These are phyloP conservation scores for Coelastrella sp. DNA, from an alignment of 139 green algal genomes.

Conservation along the genomic window DNA sequence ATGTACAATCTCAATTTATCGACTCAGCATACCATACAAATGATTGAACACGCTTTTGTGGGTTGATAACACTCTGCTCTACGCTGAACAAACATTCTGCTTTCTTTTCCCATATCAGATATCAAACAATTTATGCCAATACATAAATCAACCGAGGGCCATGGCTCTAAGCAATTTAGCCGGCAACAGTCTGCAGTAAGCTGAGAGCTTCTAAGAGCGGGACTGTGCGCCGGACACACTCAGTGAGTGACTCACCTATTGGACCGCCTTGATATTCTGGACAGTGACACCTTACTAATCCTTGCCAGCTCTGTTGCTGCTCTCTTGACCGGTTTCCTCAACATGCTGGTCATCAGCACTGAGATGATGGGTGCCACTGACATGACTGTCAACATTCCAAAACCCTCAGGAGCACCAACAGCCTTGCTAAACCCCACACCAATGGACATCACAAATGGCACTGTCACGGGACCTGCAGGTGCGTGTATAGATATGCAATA, in stretches of 20 bases:
- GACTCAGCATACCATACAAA: neutral
- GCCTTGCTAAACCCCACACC: conserved; percentile 51
- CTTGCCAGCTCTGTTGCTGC: conserved; percentile 7
- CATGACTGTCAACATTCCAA: conserved; percentile 49
- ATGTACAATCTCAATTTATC: neutral
- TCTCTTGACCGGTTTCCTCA: conserved; percentile 12
- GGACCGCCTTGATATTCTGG: neutral
- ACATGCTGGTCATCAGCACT: conserved; percentile 34
- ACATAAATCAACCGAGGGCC: too few relatives aligned
- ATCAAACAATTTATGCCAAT: too few relatives aligned
- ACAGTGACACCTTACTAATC: conserved; percentile 27
- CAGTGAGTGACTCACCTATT: neutral
- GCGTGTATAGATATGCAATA: neutral
- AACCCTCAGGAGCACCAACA: conserved; percentile 51
- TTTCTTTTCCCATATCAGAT: too few relatives aligned
- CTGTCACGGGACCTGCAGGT: conserved; percentile 19
- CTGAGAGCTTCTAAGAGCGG: too few relatives aligned
- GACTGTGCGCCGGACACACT: too few relatives aligned
- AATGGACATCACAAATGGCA: conserved; percentile 60
- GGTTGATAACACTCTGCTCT: neutral
- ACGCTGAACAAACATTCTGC: neutral
- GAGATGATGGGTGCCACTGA: conserved; percentile 38
- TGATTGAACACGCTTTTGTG: neutral
- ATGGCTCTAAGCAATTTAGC: neutral
- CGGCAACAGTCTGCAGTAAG: too few relatives aligned